These are phyloP conservation scores for Neopestalotiopsis clavispora DNA, from an alignment of 2,329 filamentous ascomycete genomes.

Conservation along the genomic window DNA sequence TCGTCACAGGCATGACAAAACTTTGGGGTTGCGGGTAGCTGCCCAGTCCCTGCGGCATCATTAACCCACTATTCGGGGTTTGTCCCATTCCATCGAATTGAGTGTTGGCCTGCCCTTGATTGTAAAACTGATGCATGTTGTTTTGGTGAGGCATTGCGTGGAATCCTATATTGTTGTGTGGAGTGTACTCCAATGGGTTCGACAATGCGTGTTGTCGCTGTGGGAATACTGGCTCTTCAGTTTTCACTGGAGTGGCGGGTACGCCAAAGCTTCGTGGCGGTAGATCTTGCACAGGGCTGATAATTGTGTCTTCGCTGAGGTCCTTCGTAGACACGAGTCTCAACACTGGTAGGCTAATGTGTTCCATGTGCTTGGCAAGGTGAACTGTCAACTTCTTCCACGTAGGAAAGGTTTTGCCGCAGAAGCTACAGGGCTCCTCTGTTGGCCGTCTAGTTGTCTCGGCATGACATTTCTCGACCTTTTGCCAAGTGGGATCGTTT, in stretches of 20 bases:
- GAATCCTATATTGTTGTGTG: conserved; percentile 24
- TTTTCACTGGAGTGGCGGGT: conserved; percentile 37
- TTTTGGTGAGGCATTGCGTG: conserved; percentile 15
- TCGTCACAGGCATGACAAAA: conserved; percentile 36
- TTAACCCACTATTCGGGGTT: conserved; percentile 24
- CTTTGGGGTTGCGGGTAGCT: conserved; percentile 33
- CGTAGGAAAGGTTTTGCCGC: conserved; percentile 76
- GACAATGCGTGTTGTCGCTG: conserved; percentile 23
- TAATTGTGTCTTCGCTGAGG: conserved; percentile 65
- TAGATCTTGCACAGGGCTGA: conserved; percentile 69
- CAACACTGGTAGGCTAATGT: conserved; percentile 83
- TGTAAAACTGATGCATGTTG: conserved; percentile 25
- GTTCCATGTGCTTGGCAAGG: conserved; percentile 92
- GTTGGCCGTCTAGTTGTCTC: conserved; percentile 69
- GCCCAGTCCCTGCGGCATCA: conserved; percentile 26
- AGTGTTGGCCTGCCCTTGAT: conserved; percentile 6
- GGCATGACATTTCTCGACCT: conserved; percentile 78
- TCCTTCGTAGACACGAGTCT: conserved; percentile 58
- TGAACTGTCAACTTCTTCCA: conserved; percentile 98
- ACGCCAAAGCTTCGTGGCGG: conserved; percentile 45
- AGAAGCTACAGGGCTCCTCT: conserved; percentile 87
- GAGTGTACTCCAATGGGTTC: conserved; percentile 27
- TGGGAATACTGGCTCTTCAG: conserved; percentile 32
- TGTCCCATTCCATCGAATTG: conserved; percentile 19
- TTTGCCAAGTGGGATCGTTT: conserved; percentile 72